Conservation (phyloP, 345 rosid species). For the Melastoma malabathricum region DNA sequence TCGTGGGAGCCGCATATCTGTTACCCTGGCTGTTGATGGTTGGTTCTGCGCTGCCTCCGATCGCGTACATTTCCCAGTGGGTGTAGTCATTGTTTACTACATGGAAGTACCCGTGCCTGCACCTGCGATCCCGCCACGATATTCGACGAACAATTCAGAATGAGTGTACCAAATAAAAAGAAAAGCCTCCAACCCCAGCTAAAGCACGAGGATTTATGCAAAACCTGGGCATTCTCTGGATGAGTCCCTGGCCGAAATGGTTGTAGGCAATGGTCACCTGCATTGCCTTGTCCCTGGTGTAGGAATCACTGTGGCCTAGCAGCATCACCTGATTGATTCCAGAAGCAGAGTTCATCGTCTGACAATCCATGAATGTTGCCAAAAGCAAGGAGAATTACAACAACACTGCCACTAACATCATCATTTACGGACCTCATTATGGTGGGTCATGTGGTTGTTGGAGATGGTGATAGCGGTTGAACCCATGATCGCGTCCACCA, state of each 20-base stretch:
- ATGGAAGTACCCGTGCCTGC: conserved; percentile 44
- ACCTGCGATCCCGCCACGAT: conserved; percentile 13
- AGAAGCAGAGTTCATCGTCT: neutral
- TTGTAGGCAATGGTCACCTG: conserved; percentile 44
- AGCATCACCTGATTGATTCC: conserved; percentile 22
- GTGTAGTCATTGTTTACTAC: conserved; percentile 51
- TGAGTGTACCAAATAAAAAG: neutral
- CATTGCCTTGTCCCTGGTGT: conserved; percentile 40
- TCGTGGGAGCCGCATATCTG: conserved; percentile 34
- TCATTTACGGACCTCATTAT: conserved; percentile 11
- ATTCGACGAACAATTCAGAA: neutral
- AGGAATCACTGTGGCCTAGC: conserved; percentile 42
- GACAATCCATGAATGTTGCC: neutral
- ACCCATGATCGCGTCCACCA: conserved; percentile 46
- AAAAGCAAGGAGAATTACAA: conserved; percentile 1
- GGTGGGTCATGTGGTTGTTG: conserved; percentile 40
- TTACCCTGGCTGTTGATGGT: conserved; percentile 47
- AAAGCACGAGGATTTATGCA: neutral
- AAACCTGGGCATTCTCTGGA: conserved; percentile 45
- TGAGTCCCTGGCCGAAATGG: conserved; percentile 49
- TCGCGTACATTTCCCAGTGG: conserved; percentile 53
- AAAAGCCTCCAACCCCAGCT: neutral
- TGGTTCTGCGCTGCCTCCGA: conserved; percentile 40
- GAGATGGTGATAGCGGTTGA: conserved; percentile 44
- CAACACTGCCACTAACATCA: neutral